phyloP scores from a whole-genome alignment of 495 filamentous ascomycete genomes.

The Penicillium goetzii region DNA sequence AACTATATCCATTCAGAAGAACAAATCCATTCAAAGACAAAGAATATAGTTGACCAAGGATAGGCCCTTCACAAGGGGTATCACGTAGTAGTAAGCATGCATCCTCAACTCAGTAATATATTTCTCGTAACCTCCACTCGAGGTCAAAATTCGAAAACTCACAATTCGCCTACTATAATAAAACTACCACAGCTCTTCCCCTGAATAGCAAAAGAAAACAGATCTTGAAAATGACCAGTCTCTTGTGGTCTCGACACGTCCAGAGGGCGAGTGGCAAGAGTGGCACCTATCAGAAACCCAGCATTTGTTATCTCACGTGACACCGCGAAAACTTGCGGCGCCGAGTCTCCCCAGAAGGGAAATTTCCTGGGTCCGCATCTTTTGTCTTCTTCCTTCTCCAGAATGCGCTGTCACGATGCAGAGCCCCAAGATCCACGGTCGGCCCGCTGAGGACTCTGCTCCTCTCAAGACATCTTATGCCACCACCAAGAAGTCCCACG shows the following conservation, averaged over 20 bases:
- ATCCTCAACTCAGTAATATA: background rate
- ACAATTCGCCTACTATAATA: no score
- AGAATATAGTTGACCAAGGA: background rate
- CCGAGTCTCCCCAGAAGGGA: slow-evolving; percentile 18
- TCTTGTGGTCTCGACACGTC: background rate
- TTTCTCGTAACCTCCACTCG: no score
- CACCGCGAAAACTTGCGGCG: slow-evolving; percentile 23
- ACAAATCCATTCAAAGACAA: background rate
- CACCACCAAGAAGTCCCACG: slow-evolving; percentile 25
- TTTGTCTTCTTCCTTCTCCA: slow-evolving; percentile 10
- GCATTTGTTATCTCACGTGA: slow-evolving; percentile 31
- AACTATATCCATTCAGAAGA: background rate
- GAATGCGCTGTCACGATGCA: slow-evolving; percentile 29
- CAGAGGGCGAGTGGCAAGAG: slow-evolving; percentile 3
- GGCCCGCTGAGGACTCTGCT: slow-evolving; percentile 17
- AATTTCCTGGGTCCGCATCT: slow-evolving; percentile 19
- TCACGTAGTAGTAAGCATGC: background rate
- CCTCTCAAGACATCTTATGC: slow-evolving; percentile 13
- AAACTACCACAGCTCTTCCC: background rate
- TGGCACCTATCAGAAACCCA: slow-evolving; percentile 20
- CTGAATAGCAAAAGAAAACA: background rate
- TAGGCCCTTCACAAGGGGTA: background rate
- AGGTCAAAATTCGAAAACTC: no score
- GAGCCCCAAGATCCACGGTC: slow-evolving; percentile 27
- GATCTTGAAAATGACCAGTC: background rate